Conservation (phyloP, 805 yeast genomes). For the Candida vartiovaarae region DNA sequence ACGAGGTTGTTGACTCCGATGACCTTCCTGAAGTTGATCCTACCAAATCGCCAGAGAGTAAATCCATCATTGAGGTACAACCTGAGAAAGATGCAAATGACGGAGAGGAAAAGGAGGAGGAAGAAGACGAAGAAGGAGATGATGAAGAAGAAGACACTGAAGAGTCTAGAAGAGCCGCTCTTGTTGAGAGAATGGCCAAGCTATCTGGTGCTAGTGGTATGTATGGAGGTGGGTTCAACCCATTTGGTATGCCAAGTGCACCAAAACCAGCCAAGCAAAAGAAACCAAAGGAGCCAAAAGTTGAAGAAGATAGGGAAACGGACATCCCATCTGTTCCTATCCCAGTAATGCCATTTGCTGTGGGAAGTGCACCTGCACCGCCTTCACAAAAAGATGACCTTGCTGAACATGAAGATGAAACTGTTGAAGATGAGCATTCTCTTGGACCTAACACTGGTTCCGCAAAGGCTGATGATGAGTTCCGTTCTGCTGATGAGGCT, state of each 20-base stretch:
- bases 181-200: conserved; percentile 94
- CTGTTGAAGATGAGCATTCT: neutral
- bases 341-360: conserved; percentile 48
- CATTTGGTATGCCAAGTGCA: conserved; percentile 28
- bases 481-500: conserved; percentile 11
- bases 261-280: conserved; percentile 22
- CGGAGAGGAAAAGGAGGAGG: conserved; percentile 25
- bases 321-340: conserved; percentile 31
- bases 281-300: conserved; percentile 7
- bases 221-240: conserved; percentile 33
- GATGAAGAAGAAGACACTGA: conserved; percentile 67
- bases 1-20: neutral
- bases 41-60: too few relatives aligned
- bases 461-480: conserved; percentile 3
- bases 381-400: conserved; percentile 3
- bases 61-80: conserved; percentile 1
- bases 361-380: conserved; percentile 22
- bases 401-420: conserved; percentile 7
- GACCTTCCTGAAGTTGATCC: conserved; percentile 12
- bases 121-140: conserved; percentile 41
- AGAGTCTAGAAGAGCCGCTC: conserved; percentile 63
- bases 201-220: conserved; percentile 75
- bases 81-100: conserved; percentile 21
- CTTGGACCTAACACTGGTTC: neutral
- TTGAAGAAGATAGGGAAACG: conserved; percentile 11